phyloP scores from a whole-genome alignment of 495 filamentous ascomycete species.

The Aspergillus conjunctus region DNA sequence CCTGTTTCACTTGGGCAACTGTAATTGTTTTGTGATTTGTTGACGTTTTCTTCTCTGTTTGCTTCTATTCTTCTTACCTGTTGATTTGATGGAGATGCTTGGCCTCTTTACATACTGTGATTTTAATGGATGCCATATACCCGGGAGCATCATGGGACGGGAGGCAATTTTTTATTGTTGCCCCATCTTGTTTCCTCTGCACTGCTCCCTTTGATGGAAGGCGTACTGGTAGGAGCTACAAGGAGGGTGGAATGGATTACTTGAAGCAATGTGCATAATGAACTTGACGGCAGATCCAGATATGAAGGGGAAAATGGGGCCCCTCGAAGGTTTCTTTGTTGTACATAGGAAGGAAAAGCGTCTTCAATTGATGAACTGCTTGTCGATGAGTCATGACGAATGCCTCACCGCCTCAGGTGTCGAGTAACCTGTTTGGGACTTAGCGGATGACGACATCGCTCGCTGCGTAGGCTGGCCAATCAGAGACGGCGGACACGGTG shows the following conservation, averaged over 20 bases:
- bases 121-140: not conserved
- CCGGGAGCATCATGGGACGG: not conserved
- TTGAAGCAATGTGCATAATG: constrained; percentile 15
- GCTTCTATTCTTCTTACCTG: not conserved
- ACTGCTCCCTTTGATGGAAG: not conserved
- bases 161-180: not conserved
- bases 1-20: not conserved
- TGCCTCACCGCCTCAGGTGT: constrained; percentile 6
- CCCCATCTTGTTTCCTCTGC: not conserved
- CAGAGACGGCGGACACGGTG: not conserved
- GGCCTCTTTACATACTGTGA: not conserved
- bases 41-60: not conserved
- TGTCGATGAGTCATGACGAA: not conserved
- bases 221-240: constrained; percentile 10
- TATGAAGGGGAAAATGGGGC: not conserved
- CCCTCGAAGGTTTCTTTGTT: constrained; percentile 2
- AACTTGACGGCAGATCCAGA: constrained; percentile 17
- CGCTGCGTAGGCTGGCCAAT: constrained; percentile 19
- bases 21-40: not conserved
- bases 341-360: constrained; percentile 18
- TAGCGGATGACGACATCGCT: constrained; percentile 29
- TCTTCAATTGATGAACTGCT: not conserved
- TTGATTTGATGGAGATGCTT: not conserved
- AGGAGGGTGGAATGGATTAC: not conserved
- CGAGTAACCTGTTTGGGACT: constrained; percentile 7